These are phyloP conservation scores for Sporopachydermia lactativora DNA, from an alignment of 805 yeast species.

Conservation along the genomic window DNA sequence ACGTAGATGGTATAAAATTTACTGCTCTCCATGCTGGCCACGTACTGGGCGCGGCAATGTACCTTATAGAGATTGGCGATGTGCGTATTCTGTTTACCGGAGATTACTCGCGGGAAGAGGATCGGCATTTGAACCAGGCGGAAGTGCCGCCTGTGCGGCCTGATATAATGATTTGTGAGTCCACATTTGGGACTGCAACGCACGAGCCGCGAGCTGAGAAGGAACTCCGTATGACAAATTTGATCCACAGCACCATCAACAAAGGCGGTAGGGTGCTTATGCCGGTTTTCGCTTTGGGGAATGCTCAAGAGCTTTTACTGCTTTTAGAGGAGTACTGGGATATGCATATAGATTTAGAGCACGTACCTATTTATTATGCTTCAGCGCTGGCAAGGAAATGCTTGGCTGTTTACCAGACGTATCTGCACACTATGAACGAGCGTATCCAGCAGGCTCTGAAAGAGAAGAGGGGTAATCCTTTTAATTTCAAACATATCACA, in stretches of 20 bases:
- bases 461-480: conserved; percentile 77
- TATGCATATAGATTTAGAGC: conserved; percentile 65
- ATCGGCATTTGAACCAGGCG: conserved; percentile 88
- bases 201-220: conserved; percentile 83
- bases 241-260: conserved; percentile 69
- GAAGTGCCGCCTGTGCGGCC: conserved; percentile 85
- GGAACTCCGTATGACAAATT: conserved; percentile 65
- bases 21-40: conserved; percentile 99
- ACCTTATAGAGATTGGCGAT: conserved; percentile 88
- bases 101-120: conserved; percentile 91
- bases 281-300: conserved; percentile 94
- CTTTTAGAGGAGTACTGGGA: conserved; percentile 95
- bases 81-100: conserved; percentile 84
- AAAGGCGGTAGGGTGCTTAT: conserved; percentile 86
- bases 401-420: conserved; percentile 94
- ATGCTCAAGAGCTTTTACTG: conserved; percentile 86
- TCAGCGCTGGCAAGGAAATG: conserved; percentile 89
- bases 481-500: conserved; percentile 74
- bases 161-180: conserved; percentile 83
- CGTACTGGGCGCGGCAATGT: conserved; percentile 98
- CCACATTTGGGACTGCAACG: conserved; percentile 96
- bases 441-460: conserved; percentile 61
- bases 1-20: conserved; percentile 85
- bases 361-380: conserved; percentile 78
- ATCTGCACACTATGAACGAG: conserved; percentile 95